Base-by-base conservation (phyloP, 1,284 basidiomycete genomes). In the Leccinum solheimii region DNA sequence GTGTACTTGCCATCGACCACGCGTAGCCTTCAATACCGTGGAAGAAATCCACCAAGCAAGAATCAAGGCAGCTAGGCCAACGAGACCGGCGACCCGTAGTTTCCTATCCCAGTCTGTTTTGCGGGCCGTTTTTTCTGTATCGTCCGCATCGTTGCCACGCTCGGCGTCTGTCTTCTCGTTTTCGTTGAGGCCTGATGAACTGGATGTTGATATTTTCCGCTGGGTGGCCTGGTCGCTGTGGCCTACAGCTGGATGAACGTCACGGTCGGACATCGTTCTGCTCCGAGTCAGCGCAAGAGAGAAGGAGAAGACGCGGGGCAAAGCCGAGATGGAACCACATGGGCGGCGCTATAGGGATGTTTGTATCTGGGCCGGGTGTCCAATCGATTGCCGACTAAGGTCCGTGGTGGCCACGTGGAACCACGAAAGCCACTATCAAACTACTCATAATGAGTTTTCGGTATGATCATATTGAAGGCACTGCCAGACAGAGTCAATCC, bases 1-100 rank as follows among this genome's bases (percentile, higher is more conserved):
- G 43, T 54, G 60, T 52, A 64, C 72, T 61, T 73, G 84, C 90
- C 90, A 93, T 77, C 88, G 80, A 75, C 84, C 86, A 49, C 91
- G 83, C 5, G 91, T 93, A 14, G 81, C 84, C 60, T 78, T 69
- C 53, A 93, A 76, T 23, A 91, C 72, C 1, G 83, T 91, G 5
- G 90, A 75, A 62, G 86, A 88, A 56, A 92, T 86, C 91, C 91
- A 94, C 91, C 91, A 92, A 51, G 83, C 90, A 53, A 92, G 76
- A 64, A 92, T 90, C 51, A 87, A 70, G 21, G 79, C 72, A 10
- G 86, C 87, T 1, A 86, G 63, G n/a, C 66, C 81, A 45, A 73
- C 72, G 48, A 91, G 77, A 60, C 86, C 76, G 72, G 81, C 61
- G 16, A 75, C 73, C n/a, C 80, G 75, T 56, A 75, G 61, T 59